Evolutionary conservation across 768 basidiomycete genomes (phyloP), one percentile per base, ranked within the genome.

Genomic region (Mycena vitilis): DNA sequence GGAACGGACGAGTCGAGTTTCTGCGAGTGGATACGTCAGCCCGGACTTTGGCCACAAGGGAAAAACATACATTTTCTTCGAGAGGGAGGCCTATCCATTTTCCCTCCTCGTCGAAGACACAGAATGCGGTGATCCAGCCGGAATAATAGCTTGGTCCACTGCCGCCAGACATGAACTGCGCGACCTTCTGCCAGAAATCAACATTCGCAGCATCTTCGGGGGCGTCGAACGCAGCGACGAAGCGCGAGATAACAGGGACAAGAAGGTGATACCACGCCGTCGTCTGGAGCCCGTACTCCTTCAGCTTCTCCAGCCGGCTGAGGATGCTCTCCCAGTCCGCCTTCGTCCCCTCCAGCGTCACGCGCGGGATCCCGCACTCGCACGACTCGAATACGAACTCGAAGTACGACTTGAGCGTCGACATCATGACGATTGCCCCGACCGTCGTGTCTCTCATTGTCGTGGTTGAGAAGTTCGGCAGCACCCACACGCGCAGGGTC

Each of bases 391-490:
- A 75, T 23, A 34, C 54, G 68, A 80, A 82, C 5, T 72, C 38
- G 71, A 85, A 84, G 60, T 80, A 83, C n/a, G 75, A 62, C 65
- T 84, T 81, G 73, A 83, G 68, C n/a, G 78, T 80, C 4, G 81
- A 76, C 82, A 86, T 84, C 77, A 83, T 78, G 54, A 80, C 73
- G 38, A 83, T 78, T 10, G 82, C 77, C 34, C 76, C 81, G 1
- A 80, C 74, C 22, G 77, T 77, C 4, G 71, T 78, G 58, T 85
- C 85, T 36, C 75, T 76, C 4, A 36, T 16, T 1, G 81, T 84
- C 5, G 86, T 86, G 2, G 84, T 87, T 15, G 80, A 77, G 67
- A 86, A 85, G 37, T 77, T 59, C 5, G 84, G 85, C 22, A 81
- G 72, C 44, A 85, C 76, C 82, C 84, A 86, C 0, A 78, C 74